Evolutionary conservation across 1,284 basidiomycete genomes (phyloP), one percentile per base, ranked within the genome.

Genomic region (Polyporus tsugae): DNA sequence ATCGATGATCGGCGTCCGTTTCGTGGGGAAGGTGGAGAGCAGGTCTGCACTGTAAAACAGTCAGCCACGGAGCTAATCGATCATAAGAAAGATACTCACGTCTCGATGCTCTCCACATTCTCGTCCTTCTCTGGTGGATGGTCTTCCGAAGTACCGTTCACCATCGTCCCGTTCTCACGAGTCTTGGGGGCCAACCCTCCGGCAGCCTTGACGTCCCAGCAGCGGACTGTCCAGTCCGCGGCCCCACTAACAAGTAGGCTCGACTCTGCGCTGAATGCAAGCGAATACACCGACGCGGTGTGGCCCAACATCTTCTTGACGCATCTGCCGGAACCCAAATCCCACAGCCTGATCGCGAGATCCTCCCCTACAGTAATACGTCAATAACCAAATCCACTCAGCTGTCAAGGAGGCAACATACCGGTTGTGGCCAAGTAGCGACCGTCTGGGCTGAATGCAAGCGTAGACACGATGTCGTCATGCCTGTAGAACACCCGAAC

Each of bases 221-320:
- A 96, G 33, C 96, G 86, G 13, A 99, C 96, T 0, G 96, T 98
- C 87, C 95, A 96, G 79, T 99, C 98, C 29, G 95, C 90, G 36
- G 92, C 87, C 5, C 96, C 95, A 66, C 94, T 95, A 2, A 98
- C 93, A 38, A 99, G 88, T 67, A 99, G 80, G 1, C 90, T 91
- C 0, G 96, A 96, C 79, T 99, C 97, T 15, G 92, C 92, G 70
- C 94, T 96, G 81, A 99, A 99, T 1, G 94, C 88, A 36, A 99
- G 86, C 6, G 95, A 95, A 77, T 98, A 93, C 64, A 99, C 90
- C 0, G 95, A 91, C 19, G 92, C 90, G 0, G 89, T 91, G 79
- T 99, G 98, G 0, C 98, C 98, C 22, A 89, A 91, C 96, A 99
- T 98, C 80, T 96, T 97, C 84, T 99, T 99, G 75, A 99, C 91